Base-by-base conservation (phyloP, 306 rosid genomes). In the Ceratonia siliqua region DNA sequence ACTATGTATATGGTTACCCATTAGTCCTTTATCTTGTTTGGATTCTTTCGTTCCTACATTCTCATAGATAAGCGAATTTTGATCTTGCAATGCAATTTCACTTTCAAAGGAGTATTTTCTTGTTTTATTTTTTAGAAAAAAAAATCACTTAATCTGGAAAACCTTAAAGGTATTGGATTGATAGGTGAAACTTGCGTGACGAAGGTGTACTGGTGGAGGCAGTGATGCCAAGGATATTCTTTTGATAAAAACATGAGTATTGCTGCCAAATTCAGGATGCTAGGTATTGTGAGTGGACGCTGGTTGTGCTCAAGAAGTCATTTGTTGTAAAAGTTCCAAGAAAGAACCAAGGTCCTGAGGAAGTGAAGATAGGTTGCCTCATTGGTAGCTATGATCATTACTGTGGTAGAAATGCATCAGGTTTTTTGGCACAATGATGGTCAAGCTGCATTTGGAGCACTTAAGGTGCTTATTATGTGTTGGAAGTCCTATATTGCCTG, bases 351-450 rank as follows among this genome's bases (percentile, higher is more conserved):
- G 28, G 18, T 42, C 55, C 6, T 25, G 22, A 42, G 55, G 57
- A 45, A 72, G 9, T 42, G 38, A 45, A 20, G 69, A 53, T 63
- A 70, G 52, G 43, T 36, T 52, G 50, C 38, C 32, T 52, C 21
- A 25, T 75, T 27, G 20, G 17, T 25, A n/a, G 72, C 53, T 28
- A 39, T 38, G n/a, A 22, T 54, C 66, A 75, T 6, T 35, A 39
- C 5, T 18, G 33, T 32, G 27, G n/a, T 24, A 22, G 53, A 36
- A 21, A 43, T 5, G 38, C 65, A 36, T 8, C 5, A 5, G 32
- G 8, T 15, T 11, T 15, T 25, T 10, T 7, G 54, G 20, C 56
- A 2, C 35, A 33, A 50, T 62, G 59, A 28, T 55, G 59, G 49
- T 45, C 61, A 27, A 56, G 21, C 65, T 67, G 55, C 67, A 57